Conservation (phyloP, 352 stramenopile genomes). For the Pythium utonaiense region DNA sequence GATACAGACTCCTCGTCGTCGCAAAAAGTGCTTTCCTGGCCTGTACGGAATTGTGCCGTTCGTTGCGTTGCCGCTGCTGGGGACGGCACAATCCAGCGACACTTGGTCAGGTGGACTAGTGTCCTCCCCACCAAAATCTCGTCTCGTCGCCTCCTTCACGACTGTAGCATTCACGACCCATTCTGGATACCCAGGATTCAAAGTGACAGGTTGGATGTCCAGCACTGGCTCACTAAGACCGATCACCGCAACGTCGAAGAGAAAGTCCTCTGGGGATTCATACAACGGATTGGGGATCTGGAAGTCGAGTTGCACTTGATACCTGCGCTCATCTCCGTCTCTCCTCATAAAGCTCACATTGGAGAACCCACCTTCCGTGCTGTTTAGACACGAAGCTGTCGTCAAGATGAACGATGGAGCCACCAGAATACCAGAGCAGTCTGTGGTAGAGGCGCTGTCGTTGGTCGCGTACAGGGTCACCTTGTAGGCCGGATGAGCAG, state of each 20-base stretch:
- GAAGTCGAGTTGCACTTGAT: conserved; percentile 2
- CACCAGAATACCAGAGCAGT: conserved; percentile 20
- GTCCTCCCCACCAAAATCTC: too few relatives aligned
- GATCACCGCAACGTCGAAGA: conserved; percentile 17
- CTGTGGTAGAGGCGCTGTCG: background rate
- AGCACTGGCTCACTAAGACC: conserved; percentile 1
- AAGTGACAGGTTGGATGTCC: conserved; percentile 3
- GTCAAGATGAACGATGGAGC: conserved; percentile 25
- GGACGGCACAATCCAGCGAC: background rate
- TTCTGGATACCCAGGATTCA: conserved; percentile 14
- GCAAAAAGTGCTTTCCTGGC: background rate
- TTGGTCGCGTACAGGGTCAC: conserved; percentile 5
- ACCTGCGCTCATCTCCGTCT: background rate
- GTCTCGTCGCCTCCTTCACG: background rate
- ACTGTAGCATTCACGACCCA: conserved; percentile 16
- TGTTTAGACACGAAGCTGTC: conserved; percentile 21
- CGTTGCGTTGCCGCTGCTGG: background rate
- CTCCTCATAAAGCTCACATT: background rate
- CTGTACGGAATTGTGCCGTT: background rate
- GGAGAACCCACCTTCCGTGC: background rate
- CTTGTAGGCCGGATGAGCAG: background rate
- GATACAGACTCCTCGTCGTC: background rate
- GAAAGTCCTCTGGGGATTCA: conserved; percentile 6
- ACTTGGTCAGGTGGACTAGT: background rate
- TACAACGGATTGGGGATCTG: conserved; percentile 14